phyloP scores from a whole-genome alignment of 2,329 filamentous ascomycete genomes.

The Aspergillus melleus region DNA sequence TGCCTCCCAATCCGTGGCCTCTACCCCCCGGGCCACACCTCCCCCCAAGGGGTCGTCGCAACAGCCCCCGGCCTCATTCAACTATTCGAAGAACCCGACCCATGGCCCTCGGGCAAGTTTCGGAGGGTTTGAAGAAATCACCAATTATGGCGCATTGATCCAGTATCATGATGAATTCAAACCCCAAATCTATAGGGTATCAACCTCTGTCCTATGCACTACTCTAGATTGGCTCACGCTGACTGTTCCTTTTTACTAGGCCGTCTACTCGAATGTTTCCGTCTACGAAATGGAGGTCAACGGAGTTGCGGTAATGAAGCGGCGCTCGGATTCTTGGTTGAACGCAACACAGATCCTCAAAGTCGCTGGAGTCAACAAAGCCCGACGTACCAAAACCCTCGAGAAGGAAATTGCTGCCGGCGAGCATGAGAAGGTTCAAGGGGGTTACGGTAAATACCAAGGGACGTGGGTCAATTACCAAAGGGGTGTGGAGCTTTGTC shows the following conservation, averaged over 20 bases:
- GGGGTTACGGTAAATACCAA: conserved; percentile 98
- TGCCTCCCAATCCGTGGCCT: conserved; percentile 45
- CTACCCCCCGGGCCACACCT: conserved; percentile 47
- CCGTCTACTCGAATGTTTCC: conserved; percentile 90
- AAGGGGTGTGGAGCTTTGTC: conserved; percentile 87
- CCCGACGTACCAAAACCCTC: conserved; percentile 93
- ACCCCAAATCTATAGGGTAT: conserved; percentile 51
- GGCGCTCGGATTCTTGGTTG: conserved; percentile 90
- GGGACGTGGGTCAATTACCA: conserved; percentile 98
- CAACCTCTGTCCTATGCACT: conserved; percentile 4
- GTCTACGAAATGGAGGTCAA: conserved; percentile 99
- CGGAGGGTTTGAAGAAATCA: conserved; percentile 41
- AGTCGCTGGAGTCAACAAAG: conserved; percentile 95
- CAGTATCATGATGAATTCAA: conserved; percentile 41
- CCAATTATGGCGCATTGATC: conserved; percentile 40
- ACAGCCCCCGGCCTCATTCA: conserved; percentile 38
- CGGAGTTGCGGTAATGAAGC: conserved; percentile 89
- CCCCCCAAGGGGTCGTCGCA: conserved; percentile 45
- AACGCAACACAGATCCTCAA: conserved; percentile 99
- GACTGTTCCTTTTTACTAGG: conserved; percentile 48
- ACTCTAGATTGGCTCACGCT: background rate
- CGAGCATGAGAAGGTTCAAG: conserved; percentile 97
- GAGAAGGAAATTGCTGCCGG: conserved; percentile 97
- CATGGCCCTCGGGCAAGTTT: conserved; percentile 36
- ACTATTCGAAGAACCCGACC: conserved; percentile 38